A percentile compares a stretch with the other conserved stretches of the same genome.
Conservation (phyloP, 148 eudicot species). For the Rhododendron vialii region DNA sequence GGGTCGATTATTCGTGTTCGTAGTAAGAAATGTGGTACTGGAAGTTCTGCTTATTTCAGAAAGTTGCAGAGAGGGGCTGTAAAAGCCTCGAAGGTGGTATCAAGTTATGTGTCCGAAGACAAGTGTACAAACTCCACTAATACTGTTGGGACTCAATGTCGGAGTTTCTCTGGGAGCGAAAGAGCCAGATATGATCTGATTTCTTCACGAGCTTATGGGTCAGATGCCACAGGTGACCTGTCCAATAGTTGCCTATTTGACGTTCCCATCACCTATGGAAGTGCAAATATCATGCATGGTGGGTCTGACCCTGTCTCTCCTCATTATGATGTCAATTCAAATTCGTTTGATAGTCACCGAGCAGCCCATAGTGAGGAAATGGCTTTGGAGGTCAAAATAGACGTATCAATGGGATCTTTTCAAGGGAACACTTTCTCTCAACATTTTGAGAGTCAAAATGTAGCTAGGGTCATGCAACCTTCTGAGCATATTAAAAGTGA, state of each 20-base stretch:
- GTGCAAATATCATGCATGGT: constrained; percentile 18
- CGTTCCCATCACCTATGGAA: constrained; percentile 37
- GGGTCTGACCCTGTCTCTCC: constrained; percentile 23
- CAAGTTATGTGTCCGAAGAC: constrained; percentile 40
- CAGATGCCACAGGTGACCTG: constrained; percentile 28
- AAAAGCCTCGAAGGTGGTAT: constrained; percentile 23
- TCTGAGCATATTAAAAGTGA: neutral
- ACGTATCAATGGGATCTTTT: constrained; percentile 14
- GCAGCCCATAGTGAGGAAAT: constrained; percentile 18
- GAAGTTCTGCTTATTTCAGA: neutral
- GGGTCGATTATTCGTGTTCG: neutral
- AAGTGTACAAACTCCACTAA: constrained; percentile 29
- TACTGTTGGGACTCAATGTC: constrained; percentile 19
- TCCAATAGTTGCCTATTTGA: constrained; percentile 31
- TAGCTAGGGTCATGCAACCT: neutral
- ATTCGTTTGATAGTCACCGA: constrained; percentile 22
- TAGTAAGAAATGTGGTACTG: constrained; percentile 12
- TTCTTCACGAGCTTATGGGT: constrained; percentile 26
- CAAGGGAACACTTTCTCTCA: constrained; percentile 15
- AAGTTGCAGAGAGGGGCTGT: neutral
- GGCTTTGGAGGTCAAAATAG: constrained; percentile 5
- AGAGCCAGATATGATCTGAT: constrained; percentile 12
- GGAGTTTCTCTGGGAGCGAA: constrained; percentile 16
- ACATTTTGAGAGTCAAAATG: constrained; percentile 8
- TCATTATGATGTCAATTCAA: constrained; percentile 27